Evolutionary conservation across 1,284 basidiomycete species (phyloP).

Genomic region (Sparassis latifolia): DNA sequence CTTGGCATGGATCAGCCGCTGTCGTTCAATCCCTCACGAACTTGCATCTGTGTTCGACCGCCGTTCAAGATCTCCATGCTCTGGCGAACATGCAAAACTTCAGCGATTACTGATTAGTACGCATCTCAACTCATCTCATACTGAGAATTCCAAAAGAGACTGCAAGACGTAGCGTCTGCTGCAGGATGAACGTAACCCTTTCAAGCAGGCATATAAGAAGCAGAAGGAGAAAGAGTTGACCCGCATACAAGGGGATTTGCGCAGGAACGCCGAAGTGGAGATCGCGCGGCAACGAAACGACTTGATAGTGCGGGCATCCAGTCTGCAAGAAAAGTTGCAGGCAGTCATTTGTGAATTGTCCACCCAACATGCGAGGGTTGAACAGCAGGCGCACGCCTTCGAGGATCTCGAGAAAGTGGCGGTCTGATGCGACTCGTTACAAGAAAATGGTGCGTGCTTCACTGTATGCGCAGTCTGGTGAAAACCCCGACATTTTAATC

Average conservation of each 20-base stretch:
- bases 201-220: slow-evolving; percentile 2
- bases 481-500: too few relatives aligned
- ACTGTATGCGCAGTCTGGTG: too few relatives aligned
- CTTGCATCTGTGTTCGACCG: background rate
- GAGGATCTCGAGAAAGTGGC: slow-evolving; percentile 5
- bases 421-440: slow-evolving; percentile 8
- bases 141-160: background rate
- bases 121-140: background rate
- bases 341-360: slow-evolving; percentile 1
- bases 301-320: slow-evolving; percentile 1
- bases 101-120: background rate
- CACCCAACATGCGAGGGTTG: slow-evolving; percentile 2
- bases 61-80: background rate
- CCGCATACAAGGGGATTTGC: too few relatives aligned
- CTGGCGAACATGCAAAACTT: background rate
- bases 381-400: background rate
- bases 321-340: slow-evolving; percentile 6
- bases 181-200: slow-evolving; percentile 1
- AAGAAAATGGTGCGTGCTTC: slow-evolving; percentile 15
- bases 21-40: background rate
- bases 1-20: too few relatives aligned
- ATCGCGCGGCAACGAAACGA: background rate
- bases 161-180: background rate
- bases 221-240: slow-evolving; percentile 9
- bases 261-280: slow-evolving; percentile 1